Evolutionary conservation across 2,329 filamentous ascomycete genomes (phyloP).

Genomic region (Cladosporium sp.): DNA sequence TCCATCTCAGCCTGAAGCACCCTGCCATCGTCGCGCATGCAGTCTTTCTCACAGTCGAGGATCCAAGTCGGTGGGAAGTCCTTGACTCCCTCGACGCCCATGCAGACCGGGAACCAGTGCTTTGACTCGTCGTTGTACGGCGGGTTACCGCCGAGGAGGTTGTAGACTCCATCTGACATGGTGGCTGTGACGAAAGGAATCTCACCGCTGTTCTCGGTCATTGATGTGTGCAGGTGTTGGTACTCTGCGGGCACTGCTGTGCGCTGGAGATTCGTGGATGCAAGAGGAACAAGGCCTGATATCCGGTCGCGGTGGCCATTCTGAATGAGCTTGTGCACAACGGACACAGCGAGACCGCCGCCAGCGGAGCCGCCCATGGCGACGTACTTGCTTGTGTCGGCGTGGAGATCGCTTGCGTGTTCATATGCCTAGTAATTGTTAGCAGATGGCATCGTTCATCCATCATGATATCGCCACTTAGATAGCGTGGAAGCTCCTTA

Average conservation of each 20-base stretch:
- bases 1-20: slow-evolving; percentile 35
- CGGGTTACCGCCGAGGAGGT: slow-evolving; percentile 16
- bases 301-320: slow-evolving; percentile 14
- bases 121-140: slow-evolving; percentile 11
- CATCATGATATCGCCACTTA: not conserved
- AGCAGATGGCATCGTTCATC: not conserved
- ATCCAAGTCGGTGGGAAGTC: slow-evolving; percentile 28
- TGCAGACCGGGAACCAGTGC: slow-evolving; percentile 21
- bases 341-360: slow-evolving; percentile 23
- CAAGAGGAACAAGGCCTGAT: slow-evolving; percentile 22
- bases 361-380: slow-evolving; percentile 28
- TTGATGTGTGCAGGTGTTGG: slow-evolving; percentile 18
- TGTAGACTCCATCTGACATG: not conserved
- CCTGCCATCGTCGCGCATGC: slow-evolving; percentile 36
- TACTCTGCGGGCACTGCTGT: slow-evolving; percentile 23
- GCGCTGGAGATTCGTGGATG: slow-evolving; percentile 24
- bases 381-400: slow-evolving; percentile 19
- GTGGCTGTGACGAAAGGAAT: slow-evolving; percentile 16
- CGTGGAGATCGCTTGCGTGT: slow-evolving; percentile 18
- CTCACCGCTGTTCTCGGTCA: slow-evolving; percentile 19
- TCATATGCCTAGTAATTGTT: not conserved
- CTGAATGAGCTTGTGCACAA: slow-evolving; percentile 22
- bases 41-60: slow-evolving; percentile 30
- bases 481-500: not conserved
- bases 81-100: slow-evolving; percentile 19